phyloP scores from a whole-genome alignment of 1,284 basidiomycete genomes.

The Moniliophthora roreri region DNA sequence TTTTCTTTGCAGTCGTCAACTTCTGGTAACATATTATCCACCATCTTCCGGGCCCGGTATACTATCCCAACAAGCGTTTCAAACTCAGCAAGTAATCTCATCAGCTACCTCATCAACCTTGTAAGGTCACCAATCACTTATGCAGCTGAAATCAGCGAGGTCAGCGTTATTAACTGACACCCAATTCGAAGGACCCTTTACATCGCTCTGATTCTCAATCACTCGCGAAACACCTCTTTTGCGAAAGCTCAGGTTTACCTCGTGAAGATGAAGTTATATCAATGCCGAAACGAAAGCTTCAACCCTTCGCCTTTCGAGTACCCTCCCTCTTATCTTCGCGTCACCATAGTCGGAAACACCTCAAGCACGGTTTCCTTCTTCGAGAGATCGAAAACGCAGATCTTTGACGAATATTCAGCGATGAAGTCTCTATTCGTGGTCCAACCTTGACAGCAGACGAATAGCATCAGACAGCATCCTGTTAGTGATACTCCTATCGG shows the following conservation, averaged over 20 bases:
- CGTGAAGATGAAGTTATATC: too few relatives aligned
- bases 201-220: conserved; percentile 24
- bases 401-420: conserved; percentile 14
- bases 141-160: neutral
- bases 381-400: conserved; percentile 14
- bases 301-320: conserved; percentile 7
- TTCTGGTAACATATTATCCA: conserved; percentile 12
- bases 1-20: neutral
- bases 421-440: conserved; percentile 22
- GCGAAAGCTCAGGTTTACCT: neutral
- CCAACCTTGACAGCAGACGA: conserved; percentile 11
- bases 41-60: conserved; percentile 18
- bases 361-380: neutral
- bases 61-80: conserved; percentile 21
- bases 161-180: neutral
- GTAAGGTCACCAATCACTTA: conserved; percentile 20
- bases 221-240: conserved; percentile 28
- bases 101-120: conserved; percentile 24
- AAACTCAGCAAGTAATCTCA: conserved; percentile 21
- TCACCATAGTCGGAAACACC: neutral
- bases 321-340: conserved; percentile 2
- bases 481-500: conserved; percentile 23
- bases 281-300: conserved; percentile 7
- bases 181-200: conserved; percentile 31
- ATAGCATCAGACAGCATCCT: conserved; percentile 21